Evolutionary conservation across 2,329 filamentous ascomycete species (phyloP).

Genomic region (Cercospora janseana): DNA sequence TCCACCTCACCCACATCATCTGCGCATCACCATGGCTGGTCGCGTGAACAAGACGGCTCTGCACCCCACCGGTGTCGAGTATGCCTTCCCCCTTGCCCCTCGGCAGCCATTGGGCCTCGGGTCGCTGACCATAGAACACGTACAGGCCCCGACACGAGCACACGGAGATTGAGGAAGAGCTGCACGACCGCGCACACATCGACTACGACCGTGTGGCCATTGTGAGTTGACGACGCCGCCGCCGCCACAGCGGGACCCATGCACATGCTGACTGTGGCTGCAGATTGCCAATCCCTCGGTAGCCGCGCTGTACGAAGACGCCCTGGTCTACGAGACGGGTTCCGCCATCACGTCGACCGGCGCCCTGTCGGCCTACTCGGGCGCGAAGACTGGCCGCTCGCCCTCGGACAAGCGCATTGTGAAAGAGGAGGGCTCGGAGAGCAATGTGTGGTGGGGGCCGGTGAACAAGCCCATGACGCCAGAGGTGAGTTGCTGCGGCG

Average conservation of each 20-base stretch:
- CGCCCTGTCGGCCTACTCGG: slow-evolving; percentile 94
- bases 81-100: slow-evolving; percentile 48
- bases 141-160: slow-evolving; percentile 76
- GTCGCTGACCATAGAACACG: slow-evolving; percentile 21
- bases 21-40: slow-evolving; percentile 8
- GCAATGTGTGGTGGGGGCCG: slow-evolving; percentile 97
- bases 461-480: slow-evolving; percentile 99
- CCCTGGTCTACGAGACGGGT: slow-evolving; percentile 93
- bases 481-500: slow-evolving; percentile 66
- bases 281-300: slow-evolving; percentile 89
- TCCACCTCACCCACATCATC: background rate
- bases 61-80: slow-evolving; percentile 88
- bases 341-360: slow-evolving; percentile 95
- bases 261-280: slow-evolving; percentile 22
- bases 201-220: slow-evolving; percentile 98
- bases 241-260: background rate
- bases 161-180: slow-evolving; percentile 96
- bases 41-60: slow-evolving; percentile 85
- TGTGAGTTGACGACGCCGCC: slow-evolving; percentile 61
- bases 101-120: background rate
- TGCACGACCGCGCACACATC: slow-evolving; percentile 96
- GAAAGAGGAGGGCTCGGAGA: slow-evolving; percentile 82
- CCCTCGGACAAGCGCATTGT: slow-evolving; percentile 97
- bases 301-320: slow-evolving; percentile 96
- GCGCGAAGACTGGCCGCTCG: slow-evolving; percentile 95